Conservation (phyloP, 805 yeast species). For the Wickerhamiella nectarea region DNA sequence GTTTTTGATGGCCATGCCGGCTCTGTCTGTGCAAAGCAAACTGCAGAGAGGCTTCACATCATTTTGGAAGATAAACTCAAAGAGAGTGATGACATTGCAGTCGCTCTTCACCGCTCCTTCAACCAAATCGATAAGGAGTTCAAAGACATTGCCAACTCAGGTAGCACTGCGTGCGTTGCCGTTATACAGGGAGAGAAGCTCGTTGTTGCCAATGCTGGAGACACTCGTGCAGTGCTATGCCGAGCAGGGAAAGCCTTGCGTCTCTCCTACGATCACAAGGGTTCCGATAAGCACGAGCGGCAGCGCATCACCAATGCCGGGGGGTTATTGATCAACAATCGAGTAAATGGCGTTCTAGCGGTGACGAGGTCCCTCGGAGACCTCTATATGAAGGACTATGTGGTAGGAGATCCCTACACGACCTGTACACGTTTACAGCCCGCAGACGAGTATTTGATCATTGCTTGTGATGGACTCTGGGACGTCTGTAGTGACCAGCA, state of each 20-base stretch:
- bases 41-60: constrained; percentile 73
- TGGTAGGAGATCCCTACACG: constrained; percentile 83
- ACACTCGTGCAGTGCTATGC: constrained; percentile 67
- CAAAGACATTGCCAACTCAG: constrained; percentile 57
- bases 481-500: constrained; percentile 77
- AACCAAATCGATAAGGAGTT: constrained; percentile 61
- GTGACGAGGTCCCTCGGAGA: constrained; percentile 91
- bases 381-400: constrained; percentile 77
- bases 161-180: constrained; percentile 94
- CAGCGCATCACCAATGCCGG: constrained; percentile 65
- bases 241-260: constrained; percentile 65
- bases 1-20: constrained; percentile 98
- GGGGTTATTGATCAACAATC: constrained; percentile 73
- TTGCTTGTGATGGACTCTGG: constrained; percentile 97
- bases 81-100: constrained; percentile 16
- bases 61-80: constrained; percentile 29
- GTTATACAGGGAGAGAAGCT: constrained; percentile 47
- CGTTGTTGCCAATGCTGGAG: constrained; percentile 93
- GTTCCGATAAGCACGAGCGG: constrained; percentile 65
- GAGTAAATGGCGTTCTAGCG: constrained; percentile 93
- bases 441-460: constrained; percentile 63
- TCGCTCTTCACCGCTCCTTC: constrained; percentile 55
- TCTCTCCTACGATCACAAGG: constrained; percentile 86
- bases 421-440: constrained; percentile 63
- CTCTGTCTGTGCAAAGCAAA: constrained; percentile 82